Conservation (phyloP, 1,284 basidiomycete genomes). For the Microstroma glucosiphilum region DNA sequence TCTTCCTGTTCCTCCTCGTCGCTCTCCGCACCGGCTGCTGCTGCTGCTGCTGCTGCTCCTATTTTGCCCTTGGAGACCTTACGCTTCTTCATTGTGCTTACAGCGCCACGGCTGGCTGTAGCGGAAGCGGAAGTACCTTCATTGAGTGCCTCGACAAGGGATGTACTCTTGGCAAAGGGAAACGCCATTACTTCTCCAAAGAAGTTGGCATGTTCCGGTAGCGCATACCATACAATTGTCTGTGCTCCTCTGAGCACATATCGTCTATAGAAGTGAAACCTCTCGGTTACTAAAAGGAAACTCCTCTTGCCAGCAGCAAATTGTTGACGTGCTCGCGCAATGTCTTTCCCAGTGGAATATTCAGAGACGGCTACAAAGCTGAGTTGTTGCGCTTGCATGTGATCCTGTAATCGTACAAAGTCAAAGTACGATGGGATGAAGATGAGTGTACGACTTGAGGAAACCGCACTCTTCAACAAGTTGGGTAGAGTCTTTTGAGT, state of each 20-base stretch:
- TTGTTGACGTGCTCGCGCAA: slow-evolving; percentile 80
- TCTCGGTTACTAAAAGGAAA: slow-evolving; percentile 84
- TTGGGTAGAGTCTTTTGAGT: slow-evolving; percentile 74
- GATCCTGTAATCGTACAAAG: slow-evolving; percentile 82
- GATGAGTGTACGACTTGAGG: slow-evolving; percentile 76
- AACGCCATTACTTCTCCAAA: slow-evolving; percentile 81
- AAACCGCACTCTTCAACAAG: slow-evolving; percentile 81
- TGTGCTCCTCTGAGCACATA: slow-evolving; percentile 66
- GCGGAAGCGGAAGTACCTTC: slow-evolving; percentile 10
- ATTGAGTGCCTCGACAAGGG: background rate
- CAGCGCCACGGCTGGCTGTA: slow-evolving; percentile 9
- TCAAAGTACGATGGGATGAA: slow-evolving; percentile 95
- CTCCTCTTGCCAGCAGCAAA: slow-evolving; percentile 84
- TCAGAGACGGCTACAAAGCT: slow-evolving; percentile 75
- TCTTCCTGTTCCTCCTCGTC: slow-evolving; percentile 13
- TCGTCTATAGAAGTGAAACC: slow-evolving; percentile 95
- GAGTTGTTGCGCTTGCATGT: slow-evolving; percentile 61
- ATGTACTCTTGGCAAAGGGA: slow-evolving; percentile 60
- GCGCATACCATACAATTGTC: slow-evolving; percentile 85
- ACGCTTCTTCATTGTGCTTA: too few relatives aligned
- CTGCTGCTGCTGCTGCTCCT: background rate
- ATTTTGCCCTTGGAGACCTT: slow-evolving; percentile 51
- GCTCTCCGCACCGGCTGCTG: background rate
- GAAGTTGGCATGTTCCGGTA: slow-evolving; percentile 82
- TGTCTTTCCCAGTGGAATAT: slow-evolving; percentile 86